Conservation (phyloP, 768 basidiomycete species). For the Boletus tomentosulus region DNA sequence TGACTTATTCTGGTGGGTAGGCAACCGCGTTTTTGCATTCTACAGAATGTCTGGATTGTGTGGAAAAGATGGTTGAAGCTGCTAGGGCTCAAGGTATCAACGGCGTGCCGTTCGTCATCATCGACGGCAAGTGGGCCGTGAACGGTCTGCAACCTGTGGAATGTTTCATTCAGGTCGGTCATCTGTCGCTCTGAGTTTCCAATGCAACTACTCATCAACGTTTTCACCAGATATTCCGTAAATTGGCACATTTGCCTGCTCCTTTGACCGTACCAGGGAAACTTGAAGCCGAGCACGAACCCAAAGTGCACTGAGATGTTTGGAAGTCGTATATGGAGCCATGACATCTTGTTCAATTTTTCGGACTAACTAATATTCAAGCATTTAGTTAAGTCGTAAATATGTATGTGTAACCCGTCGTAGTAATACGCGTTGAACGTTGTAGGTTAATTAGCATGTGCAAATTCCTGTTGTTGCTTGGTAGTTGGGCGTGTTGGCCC, state of each 20-base stretch:
- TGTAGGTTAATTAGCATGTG: too few species aligned
- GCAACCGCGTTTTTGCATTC: conserved; percentile 38
- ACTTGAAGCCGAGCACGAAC: neutral
- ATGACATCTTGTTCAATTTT: neutral
- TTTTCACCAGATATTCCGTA: conserved; percentile 26
- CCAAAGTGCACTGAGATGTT: neutral
- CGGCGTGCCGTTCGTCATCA: conserved; percentile 50
- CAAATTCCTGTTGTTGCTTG: too few species aligned
- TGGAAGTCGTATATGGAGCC: too few species aligned
- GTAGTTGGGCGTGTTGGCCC: too few species aligned
- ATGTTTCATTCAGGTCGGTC: conserved; percentile 33
- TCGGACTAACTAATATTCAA: neutral
- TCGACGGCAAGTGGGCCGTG: conserved; percentile 43
- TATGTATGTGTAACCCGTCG: too few species aligned
- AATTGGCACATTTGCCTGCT: conserved; percentile 20
- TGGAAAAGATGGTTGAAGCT: conserved; percentile 35
- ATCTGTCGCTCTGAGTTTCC: neutral
- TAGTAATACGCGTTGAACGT: too few species aligned
- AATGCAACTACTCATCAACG: neutral
- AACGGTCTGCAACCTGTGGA: conserved; percentile 41
- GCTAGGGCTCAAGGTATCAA: conserved; percentile 40
- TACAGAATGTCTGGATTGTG: conserved; percentile 34
- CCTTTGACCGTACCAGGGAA: neutral
- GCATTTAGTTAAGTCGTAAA: too few species aligned
- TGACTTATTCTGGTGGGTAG: conserved; percentile 13